Conservation (phyloP, 345 rosid genomes). For the Euclidium syriacum region DNA sequence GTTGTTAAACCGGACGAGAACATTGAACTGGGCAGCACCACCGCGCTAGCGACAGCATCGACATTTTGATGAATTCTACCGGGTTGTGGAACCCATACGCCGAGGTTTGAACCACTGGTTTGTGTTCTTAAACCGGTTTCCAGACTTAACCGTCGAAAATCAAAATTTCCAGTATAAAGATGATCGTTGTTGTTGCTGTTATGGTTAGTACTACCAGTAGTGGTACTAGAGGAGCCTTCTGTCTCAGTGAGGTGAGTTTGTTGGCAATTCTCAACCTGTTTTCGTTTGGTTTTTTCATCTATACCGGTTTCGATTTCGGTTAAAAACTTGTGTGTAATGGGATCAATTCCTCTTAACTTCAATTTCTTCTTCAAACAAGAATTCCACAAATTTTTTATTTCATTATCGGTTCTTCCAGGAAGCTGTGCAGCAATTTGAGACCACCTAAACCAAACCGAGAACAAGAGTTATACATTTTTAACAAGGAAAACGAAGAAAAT, state of each 20-base stretch:
- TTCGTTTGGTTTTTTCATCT: constrained; percentile 36
- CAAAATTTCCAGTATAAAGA: constrained; percentile 26
- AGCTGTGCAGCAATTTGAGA: constrained; percentile 67
- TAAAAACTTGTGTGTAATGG: constrained; percentile 56
- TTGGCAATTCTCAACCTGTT: constrained; percentile 26
- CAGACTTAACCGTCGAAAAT: constrained; percentile 26
- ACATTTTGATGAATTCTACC: constrained; percentile 28
- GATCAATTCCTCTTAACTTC: constrained; percentile 56
- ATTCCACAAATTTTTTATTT: constrained; percentile 60
- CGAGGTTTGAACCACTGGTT: constrained; percentile 27
- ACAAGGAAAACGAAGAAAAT: too few relatives aligned
- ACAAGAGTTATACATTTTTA: too few relatives aligned
- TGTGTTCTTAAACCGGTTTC: constrained; percentile 25
- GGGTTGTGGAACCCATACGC: constrained; percentile 31
- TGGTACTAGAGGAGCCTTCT: constrained; percentile 40
- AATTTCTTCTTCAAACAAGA: constrained; percentile 59
- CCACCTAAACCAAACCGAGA: constrained; percentile 38
- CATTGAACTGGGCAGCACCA: constrained; percentile 33
- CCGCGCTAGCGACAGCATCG: constrained; percentile 30
- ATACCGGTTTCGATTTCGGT: constrained; percentile 50
- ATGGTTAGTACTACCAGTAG: constrained; percentile 32
- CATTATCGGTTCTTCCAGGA: constrained; percentile 72
- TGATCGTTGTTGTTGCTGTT: constrained; percentile 27
- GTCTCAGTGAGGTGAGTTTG: constrained; percentile 34
- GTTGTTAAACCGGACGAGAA: constrained; percentile 26